phyloP scores from a whole-genome alignment of 139 green algal species.

The Edaphochlamys debaryana region DNA sequence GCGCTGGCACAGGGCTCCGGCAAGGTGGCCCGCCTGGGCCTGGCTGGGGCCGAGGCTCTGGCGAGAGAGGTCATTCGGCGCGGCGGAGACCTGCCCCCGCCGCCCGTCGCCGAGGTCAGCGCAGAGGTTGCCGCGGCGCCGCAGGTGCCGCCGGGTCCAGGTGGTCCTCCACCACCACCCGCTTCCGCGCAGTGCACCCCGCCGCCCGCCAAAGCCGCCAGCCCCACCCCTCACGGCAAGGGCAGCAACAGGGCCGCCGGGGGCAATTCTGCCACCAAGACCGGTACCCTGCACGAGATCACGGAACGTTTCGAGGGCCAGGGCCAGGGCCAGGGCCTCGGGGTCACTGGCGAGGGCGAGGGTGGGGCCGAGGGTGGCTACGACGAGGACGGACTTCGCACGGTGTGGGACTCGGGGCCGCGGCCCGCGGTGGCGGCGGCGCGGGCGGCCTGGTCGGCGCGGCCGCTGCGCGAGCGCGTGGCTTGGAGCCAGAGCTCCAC shows the following conservation, averaged over 20 bases:
- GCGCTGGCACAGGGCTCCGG: no score
- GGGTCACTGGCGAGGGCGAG: no score
- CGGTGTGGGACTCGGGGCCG: slow-evolving; percentile 29
- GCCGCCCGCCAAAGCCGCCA: background rate
- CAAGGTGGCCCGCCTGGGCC: background rate
- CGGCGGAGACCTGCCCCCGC: background rate
- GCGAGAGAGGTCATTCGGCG: background rate
- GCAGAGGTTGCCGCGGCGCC: no score
- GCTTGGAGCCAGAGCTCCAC: slow-evolving; percentile 45
- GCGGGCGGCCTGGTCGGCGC: slow-evolving; percentile 21
- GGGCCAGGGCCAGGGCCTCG: no score
- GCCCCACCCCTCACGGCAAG: background rate
- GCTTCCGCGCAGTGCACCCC: no score
- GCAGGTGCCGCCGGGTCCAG: no score
- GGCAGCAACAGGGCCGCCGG: no score
- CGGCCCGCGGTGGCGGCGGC: slow-evolving; percentile 2
- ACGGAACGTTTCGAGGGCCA: no score
- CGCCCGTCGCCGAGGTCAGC: background rate
- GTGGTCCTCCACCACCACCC: no score
- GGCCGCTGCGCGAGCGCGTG: slow-evolving; percentile 34
- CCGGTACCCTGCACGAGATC: no score
- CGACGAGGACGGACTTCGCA: slow-evolving; percentile 30
- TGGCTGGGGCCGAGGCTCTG: background rate
- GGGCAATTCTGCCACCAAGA: no score
- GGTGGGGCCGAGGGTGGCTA: background rate